These are phyloP conservation scores for Xylariaceae sp. DNA, from an alignment of 2,329 filamentous ascomycete genomes.

Conservation along the genomic window DNA sequence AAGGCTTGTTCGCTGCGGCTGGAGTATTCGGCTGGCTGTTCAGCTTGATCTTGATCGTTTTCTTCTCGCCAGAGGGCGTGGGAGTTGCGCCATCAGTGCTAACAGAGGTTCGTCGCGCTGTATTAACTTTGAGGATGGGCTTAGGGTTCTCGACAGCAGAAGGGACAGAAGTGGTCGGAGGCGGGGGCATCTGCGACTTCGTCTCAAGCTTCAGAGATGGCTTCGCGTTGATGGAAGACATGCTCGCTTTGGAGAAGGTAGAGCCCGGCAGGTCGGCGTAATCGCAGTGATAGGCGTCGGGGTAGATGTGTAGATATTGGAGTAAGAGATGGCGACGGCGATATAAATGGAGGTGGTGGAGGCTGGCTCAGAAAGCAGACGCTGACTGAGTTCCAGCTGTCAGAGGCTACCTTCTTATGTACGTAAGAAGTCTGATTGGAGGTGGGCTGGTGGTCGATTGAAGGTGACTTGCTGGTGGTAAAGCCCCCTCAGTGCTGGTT, in stretches of 20 bases:
- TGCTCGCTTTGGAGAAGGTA: constrained; percentile 6
- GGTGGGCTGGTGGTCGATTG: too few relatives aligned
- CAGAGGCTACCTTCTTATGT: too few relatives aligned
- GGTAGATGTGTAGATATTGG: too few relatives aligned
- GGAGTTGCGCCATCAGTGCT: constrained; percentile 18
- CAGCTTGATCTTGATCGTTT: constrained; percentile 38
- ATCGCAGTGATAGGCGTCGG: too few relatives aligned
- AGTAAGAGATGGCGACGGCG: too few relatives aligned
- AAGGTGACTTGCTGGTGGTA: too few relatives aligned
- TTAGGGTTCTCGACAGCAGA: constrained; percentile 21
- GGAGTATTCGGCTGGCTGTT: constrained; percentile 26
- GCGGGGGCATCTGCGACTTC: constrained; percentile 26
- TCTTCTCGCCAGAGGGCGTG: constrained; percentile 26
- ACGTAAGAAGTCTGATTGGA: too few relatives aligned
- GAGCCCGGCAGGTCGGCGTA: too few relatives aligned
- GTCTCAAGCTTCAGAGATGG: constrained; percentile 26
- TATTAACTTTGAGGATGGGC: constrained; percentile 30
- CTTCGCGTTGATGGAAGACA: constrained; percentile 24
- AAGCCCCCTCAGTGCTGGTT: too few relatives aligned
- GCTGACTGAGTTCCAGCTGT: too few relatives aligned
- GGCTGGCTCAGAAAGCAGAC: too few relatives aligned
- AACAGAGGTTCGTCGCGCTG: constrained; percentile 24
- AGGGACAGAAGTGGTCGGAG: constrained; percentile 13
- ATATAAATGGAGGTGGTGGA: too few relatives aligned
- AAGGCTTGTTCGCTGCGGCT: constrained; percentile 18